These are phyloP conservation scores for Corymbia citriodora DNA, from an alignment of 441 rosid genomes.

Conservation along the genomic window DNA sequence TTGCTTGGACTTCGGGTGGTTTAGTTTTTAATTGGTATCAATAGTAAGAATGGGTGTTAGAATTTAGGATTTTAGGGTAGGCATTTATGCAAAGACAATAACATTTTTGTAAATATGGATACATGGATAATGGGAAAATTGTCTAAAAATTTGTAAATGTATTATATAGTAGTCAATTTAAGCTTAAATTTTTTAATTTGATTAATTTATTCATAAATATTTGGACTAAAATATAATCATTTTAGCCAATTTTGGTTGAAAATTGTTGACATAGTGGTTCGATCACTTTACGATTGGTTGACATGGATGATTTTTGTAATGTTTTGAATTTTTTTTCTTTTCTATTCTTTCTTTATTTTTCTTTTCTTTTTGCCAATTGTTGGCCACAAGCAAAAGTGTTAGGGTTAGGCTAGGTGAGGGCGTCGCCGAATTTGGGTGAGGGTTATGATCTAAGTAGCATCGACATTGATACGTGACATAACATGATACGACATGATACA, in stretches of 20 bases:
- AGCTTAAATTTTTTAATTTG: too few relatives aligned
- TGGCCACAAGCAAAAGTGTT: rapidly evolving
- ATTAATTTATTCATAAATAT: background rate
- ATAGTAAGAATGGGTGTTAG: too few relatives aligned
- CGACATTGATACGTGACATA: too few relatives aligned
- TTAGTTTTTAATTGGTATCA: background rate
- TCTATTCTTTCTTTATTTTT: background rate
- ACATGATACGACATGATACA: too few relatives aligned
- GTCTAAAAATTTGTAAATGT: background rate
- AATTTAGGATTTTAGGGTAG: too few relatives aligned
- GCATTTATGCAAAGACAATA: background rate
- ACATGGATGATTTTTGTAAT: background rate
- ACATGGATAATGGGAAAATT: background rate
- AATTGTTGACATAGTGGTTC: background rate
- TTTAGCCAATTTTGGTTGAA: rapidly evolving
- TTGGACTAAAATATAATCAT: background rate
- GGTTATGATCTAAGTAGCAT: too few relatives aligned
- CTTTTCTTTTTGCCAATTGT: rapidly evolving
- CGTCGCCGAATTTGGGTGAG: background rate
- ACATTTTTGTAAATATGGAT: background rate
- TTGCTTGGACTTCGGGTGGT: background rate
- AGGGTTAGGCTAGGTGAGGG: background rate
- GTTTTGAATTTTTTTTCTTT: background rate
- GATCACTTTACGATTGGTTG: rapidly evolving
- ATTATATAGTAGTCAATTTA: background rate